Base-by-base conservation (phyloP, 164 flowering plant species). In the Liriodendron chinense region DNA sequence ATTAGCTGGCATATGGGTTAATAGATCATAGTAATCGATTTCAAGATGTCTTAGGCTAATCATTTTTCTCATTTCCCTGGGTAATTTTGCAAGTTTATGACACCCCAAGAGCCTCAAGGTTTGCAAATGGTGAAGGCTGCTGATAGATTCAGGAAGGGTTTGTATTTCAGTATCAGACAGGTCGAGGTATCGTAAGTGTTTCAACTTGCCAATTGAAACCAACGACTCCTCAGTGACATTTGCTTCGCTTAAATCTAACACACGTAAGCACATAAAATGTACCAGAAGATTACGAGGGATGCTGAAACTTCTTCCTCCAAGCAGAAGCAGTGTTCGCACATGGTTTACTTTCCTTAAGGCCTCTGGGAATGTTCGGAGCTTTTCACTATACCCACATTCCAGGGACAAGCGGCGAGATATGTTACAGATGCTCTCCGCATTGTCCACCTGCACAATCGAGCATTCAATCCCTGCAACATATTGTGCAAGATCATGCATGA, bases 401-500 rank as follows among this genome's bases (percentile, higher is more conserved):
- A 66, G 14, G 2, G 13, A 21, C 3, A 21, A 64, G 2, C 13
- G 24, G 22, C 26, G 65, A 8, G 22, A 26, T 21, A 12, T 64
- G 67, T 7, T 14, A 34, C 5, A 0, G 43, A 34, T 34, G 43
- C 43, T 4, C 43, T 34, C 43, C 5, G 43, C 43, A 34, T 34
- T 34, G 6, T 34, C 43, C 0, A 34, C 43, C 43, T 34, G 7
- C 43, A 34, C 2, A 22, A 9, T 63, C 2, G 67, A 64, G 16
- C 34, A 64, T 21, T 21, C 26, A 5, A 7, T 64, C 67, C 13
- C 25, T 20, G 61, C 18, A 49, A 74, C 28, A 10, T 22, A 65
- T 16, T 16, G 23, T 47, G 76, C 76, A 12, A 74, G 49, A 66
- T 76, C 79, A 76, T 53, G 56, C 21, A 76, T n/a, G 7, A 71